Percentiles rank a stretch among this genome's conserved stretches.
Conservation (phyloP, 768 basidiomycete genomes). For the Galerina marginata region DNA sequence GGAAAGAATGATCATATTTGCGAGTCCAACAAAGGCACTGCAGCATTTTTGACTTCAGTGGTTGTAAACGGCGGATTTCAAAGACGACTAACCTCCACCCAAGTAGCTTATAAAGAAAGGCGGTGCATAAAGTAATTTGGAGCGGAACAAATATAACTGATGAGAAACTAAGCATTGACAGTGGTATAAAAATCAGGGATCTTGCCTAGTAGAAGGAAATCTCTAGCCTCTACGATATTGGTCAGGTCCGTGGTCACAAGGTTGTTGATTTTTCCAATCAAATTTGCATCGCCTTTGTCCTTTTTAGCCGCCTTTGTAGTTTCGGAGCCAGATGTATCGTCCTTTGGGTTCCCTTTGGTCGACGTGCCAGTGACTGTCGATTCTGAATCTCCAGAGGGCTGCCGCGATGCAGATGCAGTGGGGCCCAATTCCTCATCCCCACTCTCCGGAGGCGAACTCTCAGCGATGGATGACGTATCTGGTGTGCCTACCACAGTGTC, state of each 20-base stretch:
- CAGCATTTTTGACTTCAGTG: not conserved
- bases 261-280: constrained; percentile 81
- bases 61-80: not conserved
- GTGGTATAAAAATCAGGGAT: constrained; percentile 1
- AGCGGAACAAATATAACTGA: constrained; percentile 48
- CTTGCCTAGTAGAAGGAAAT: constrained; percentile 24
- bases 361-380: not conserved
- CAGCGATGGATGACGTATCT: constrained; percentile 8
- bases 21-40: constrained; percentile 62
- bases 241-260: constrained; percentile 30
- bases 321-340: not conserved
- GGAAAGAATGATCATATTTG: constrained; percentile 52
- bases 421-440: not conserved
- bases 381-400: not conserved
- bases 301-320: not conserved
- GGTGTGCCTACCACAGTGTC: constrained; percentile 6
- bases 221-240: constrained; percentile 37
- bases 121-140: constrained; percentile 42
- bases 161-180: not conserved
- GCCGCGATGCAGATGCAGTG: not conserved
- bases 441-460: constrained; percentile 4
- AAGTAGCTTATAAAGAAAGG: constrained; percentile 51
- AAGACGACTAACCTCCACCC: constrained; percentile 46
- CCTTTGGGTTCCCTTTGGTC: not conserved
- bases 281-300: constrained; percentile 35